Conservation (phyloP, 164 flowering plant species). For the Warburgia ugandensis region DNA sequence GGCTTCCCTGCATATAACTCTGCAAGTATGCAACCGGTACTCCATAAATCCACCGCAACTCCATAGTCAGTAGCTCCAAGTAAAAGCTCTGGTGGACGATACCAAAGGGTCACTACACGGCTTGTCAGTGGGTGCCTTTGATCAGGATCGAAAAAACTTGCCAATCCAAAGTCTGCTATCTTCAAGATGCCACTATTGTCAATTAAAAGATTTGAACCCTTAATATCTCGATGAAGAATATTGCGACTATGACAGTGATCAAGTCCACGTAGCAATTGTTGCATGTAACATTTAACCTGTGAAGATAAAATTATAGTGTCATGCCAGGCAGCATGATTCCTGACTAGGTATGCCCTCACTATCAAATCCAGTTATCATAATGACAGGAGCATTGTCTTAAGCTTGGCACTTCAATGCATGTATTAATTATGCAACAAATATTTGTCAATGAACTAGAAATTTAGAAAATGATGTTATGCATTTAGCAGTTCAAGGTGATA, state of each 20-base stretch:
- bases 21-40: slow-evolving; percentile 96
- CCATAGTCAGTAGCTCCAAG: slow-evolving; percentile 94
- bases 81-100: slow-evolving; percentile 94
- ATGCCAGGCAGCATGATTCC: neutral
- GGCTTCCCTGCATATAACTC: slow-evolving; percentile 96
- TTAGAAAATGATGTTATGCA: no score
- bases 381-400: no score
- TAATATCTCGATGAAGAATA: slow-evolving; percentile 92
- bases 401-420: no score
- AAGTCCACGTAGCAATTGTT: slow-evolving; percentile 83
- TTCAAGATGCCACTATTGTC: slow-evolving; percentile 83
- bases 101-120: slow-evolving; percentile 97
- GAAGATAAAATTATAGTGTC: slow-evolving; percentile 3
- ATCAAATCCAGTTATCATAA: no score
- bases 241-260: slow-evolving; percentile 89
- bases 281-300: slow-evolving; percentile 95
- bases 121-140: slow-evolving; percentile 79
- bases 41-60: slow-evolving; percentile 96
- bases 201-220: slow-evolving; percentile 91
- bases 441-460: no score
- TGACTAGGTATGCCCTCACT: neutral
- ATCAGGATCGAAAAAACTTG: slow-evolving; percentile 68
- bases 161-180: slow-evolving; percentile 96
- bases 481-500: no score
- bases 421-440: neutral